Evolutionary conservation across 1,139 yeast species (phyloP), one percentile per base, ranked within the genome.

Genomic region (Pichia sp.): DNA sequence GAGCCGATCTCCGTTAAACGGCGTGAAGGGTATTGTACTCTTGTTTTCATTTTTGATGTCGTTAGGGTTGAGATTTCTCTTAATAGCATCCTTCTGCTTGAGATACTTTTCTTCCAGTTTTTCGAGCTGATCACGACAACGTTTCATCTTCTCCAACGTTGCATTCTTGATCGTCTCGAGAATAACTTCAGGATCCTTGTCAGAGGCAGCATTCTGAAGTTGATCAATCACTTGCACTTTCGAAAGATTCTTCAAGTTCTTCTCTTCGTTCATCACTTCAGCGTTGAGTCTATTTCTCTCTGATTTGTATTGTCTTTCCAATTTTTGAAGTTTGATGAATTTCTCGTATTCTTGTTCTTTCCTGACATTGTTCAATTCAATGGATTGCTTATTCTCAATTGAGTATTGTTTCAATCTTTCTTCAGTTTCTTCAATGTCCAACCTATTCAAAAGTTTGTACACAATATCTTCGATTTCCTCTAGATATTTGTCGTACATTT

Each of bases 1-100:
- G 41, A 82, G 80, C 36, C 94, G 69, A 60, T 91, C 97, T 34
- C 97, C 97, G 52, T 77, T 77, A 60, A 91, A 88, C 11, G 98
- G 97, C 3, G 97, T 87, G 57, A 88, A 91, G 20, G 97, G 97
- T 4, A 74, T 64, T 26, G 54, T 52, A 15, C 53, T 57, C 19
- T 49, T 56, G 26, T 50, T 58, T 27, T 51, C 52, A 15, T 45
- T 40, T 22, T 48, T 55, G 11, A 37, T 32, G 22, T 44, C 47
- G 25, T 43, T 47, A 16, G 42, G 42, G 22, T 53, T 58, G 14
- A 52, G 46, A 26, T 58, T 51, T 22, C 58, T 55, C 28, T 63
- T 58, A 13, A 58, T 47, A 24, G 51, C 65, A 39, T 64, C 71
- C 38, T 68, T 74, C 43, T 69, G 64, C 40, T 58, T 65, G 39